Evolutionary conservation across 2,329 filamentous ascomycete genomes (phyloP), one percentile per base, ranked within the genome.

Genomic region (Ceratocystis albifundus): DNA sequence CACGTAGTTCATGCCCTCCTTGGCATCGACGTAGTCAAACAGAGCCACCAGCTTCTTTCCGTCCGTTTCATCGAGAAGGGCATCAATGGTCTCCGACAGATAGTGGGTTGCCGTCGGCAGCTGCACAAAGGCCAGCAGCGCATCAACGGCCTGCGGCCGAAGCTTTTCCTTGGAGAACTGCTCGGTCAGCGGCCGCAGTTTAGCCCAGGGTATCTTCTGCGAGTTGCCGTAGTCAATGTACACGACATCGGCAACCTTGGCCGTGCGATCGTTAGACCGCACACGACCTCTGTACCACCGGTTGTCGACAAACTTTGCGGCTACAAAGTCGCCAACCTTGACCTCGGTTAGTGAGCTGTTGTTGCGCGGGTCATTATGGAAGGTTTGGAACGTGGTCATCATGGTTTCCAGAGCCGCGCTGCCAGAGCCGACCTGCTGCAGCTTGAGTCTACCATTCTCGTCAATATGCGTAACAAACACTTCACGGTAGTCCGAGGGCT

Each of bases 151-250:
- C 78, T 97, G 94, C 0, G 89, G 79, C 77, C 89, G 92, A 68
- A 99, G 85, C 76, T 88, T 92, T 75, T 90, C 84, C 3, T 84
- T 79, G 53, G 84, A 84, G 80, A 97, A 99, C 72, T 92, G 87
- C 17, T 84, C 76, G 63, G 86, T 83, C 62, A 99, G 83, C n/a
- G 90, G 81, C 32, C 94, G 88, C 55, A 99, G 84, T 70, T 84
- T 82, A 28, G 85, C 83, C 91, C 93, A 99, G 0, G 92, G 84
- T 67, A 96, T 81, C 73, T 86, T 88, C 77, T 99, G 94, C 66
- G 84, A 88, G 81, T 99, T 99, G 72, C 94, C 94, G 76, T 95
- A 99, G 79, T 99, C 94, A 69, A 99, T 85, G 77, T 96, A 99
- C 59, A 95, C 79, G 30, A 99, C 88, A 76, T 99, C 94, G 28